Base-by-base conservation (phyloP, 2,329 filamentous ascomycete genomes). In the Seiridium cupressi region DNA sequence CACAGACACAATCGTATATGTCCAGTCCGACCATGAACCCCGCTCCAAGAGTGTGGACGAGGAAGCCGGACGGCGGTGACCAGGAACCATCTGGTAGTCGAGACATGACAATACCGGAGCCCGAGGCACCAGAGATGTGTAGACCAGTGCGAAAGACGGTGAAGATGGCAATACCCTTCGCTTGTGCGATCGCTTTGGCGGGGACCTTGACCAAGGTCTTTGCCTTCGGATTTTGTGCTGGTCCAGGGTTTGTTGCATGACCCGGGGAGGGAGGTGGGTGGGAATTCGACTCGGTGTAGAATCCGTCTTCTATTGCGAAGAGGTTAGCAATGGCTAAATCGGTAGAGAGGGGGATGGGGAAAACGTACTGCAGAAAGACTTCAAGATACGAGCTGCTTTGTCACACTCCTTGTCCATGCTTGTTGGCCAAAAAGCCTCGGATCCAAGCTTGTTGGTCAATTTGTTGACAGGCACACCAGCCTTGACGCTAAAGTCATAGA, bases 361-460 rank as follows among this genome's bases (percentile, higher is more conserved):
- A 18, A 6, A 74, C 87, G 69, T 81, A 90, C 88, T 95, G 80
- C 92, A 96, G 75, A 97, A 97, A 64, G 88, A 90, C 70, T 85
- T 86, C 34, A 97, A 74, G 53, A 97, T 96, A 10, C 91, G 81
- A 40, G 93, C 92, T 1, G 92, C 92, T 79, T 97, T 97, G 75
- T 97, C 92, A 67, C 89, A 90, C 77, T 97, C 93, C 74, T 92
- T 92, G 71, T 96, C 93, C 64, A 97, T 80, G 1, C 89, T 89
- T 58, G 89, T 91, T 1, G 93, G 93, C 84, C 93, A 89, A 75
- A 96, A 96, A 31, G 91, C 89, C 74, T 96, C 92, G 53, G 76
- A 77, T n/a, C 92, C 92, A 44, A 96, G 80, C 75, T 89, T 92
- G 76, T 96, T 92, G 13, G 89, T 91, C 31, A 96, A 74, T 61